These are phyloP conservation scores for Hericium alpestre DNA, from an alignment of 768 basidiomycete genomes.

Conservation along the genomic window DNA sequence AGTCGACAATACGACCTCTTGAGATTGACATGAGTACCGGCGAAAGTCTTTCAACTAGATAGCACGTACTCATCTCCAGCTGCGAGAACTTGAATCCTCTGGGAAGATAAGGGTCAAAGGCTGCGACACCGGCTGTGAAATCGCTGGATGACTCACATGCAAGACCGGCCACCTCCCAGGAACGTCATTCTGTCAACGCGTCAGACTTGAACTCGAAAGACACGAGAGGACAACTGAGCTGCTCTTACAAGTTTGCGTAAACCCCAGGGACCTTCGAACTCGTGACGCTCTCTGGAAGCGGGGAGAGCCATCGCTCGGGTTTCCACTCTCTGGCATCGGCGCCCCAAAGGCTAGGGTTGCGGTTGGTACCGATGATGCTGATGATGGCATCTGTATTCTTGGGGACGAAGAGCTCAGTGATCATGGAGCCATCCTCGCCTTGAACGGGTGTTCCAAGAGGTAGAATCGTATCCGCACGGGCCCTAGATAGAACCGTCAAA, in stretches of 20 bases:
- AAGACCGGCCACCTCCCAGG: neutral
- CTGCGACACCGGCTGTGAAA: neutral
- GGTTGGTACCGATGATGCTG: conserved; percentile 22
- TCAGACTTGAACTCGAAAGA: too few species aligned
- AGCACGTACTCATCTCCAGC: neutral
- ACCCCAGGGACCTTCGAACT: too few species aligned
- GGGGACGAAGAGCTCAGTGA: conserved; percentile 1
- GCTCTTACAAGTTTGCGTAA: too few species aligned
- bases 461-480: too few species aligned
- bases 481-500: too few species aligned
- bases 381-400: conserved; percentile 15
- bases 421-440: neutral
- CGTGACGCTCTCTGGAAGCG: too few species aligned
- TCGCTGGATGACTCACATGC: neutral
- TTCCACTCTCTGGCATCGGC: neutral
- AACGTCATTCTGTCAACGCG: neutral
- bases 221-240: too few species aligned
- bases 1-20: too few species aligned
- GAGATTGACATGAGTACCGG: too few species aligned
- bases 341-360: conserved; percentile 4
- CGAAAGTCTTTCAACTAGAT: too few species aligned
- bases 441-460: too few species aligned
- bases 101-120: neutral
- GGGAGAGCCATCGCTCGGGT: too few species aligned
- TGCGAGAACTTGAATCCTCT: neutral